Percentiles rank a stretch among this genome's conserved stretches.
phyloP scores from a whole-genome alignment of 148 eudicot species.

The Amaranthus palmeri region DNA sequence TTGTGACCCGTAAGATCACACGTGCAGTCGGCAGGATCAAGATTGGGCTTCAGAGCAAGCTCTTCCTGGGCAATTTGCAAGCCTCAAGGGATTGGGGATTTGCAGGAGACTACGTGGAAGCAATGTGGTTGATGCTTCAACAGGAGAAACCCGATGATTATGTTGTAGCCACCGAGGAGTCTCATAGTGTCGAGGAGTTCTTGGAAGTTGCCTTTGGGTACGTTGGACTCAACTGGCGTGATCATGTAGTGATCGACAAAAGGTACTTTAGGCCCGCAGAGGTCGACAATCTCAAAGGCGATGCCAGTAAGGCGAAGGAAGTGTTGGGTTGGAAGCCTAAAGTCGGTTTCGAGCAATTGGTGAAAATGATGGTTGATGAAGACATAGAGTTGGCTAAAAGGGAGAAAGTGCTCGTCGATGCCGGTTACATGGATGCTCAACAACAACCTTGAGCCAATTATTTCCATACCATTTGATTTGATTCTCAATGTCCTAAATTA shows the following conservation, averaged over 20 bases:
- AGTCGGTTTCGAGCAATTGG: constrained; percentile 82
- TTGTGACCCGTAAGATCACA: constrained; percentile 94
- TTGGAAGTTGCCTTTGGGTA: constrained; percentile 75
- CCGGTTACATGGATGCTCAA: constrained; percentile 91
- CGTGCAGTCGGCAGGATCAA: constrained; percentile 90
- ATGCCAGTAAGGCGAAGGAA: constrained; percentile 70
- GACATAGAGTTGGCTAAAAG: constrained; percentile 81
- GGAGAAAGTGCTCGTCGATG: constrained; percentile 90
- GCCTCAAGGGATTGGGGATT: constrained; percentile 96
- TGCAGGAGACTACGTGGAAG: constrained; percentile 97
- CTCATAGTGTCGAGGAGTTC: constrained; percentile 90
- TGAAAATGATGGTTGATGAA: constrained; percentile 98
- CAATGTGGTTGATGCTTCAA: constrained; percentile 99
- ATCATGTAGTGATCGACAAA: constrained; percentile 85
- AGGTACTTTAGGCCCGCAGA: constrained; percentile 90
- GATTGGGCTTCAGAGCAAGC: constrained; percentile 80
- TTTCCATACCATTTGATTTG: too few relatives aligned
- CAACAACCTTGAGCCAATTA: constrained; percentile 54
- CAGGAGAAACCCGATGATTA: constrained; percentile 96
- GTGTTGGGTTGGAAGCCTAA: constrained; percentile 83
- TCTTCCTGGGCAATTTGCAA: constrained; percentile 73
- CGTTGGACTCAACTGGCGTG: constrained; percentile 78
- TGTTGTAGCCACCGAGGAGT: constrained; percentile 90
- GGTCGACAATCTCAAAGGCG: constrained; percentile 91
- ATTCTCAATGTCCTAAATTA: too few relatives aligned